Conservation (phyloP, 2,329 filamentous ascomycete genomes). For the Akanthomyces uredinophilus region DNA sequence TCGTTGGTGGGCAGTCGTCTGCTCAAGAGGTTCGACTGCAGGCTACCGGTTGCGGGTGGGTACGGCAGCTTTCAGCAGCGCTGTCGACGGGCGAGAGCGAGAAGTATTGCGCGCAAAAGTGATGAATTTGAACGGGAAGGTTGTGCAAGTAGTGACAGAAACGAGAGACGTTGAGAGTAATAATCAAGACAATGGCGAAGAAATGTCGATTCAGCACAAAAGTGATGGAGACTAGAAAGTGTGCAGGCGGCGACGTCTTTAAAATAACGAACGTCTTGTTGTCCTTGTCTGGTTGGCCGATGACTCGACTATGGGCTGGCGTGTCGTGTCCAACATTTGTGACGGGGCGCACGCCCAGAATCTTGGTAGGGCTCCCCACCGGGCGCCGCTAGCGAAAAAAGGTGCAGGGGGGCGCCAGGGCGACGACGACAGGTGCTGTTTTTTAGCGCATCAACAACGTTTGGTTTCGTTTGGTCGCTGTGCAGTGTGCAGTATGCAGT, state of each 20-base stretch:
- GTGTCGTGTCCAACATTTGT: constrained; percentile 6
- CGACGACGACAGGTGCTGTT: not conserved
- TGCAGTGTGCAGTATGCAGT: no score
- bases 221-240: not conserved
- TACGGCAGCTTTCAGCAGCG: not conserved
- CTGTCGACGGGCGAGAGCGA: not conserved
- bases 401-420: not conserved
- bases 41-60: not conserved
- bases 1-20: no score
- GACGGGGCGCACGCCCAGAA: not conserved
- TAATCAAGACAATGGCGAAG: not conserved
- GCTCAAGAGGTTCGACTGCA: not conserved
- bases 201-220: no score
- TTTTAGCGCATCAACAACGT: not conserved
- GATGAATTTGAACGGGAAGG: not conserved
- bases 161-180: not conserved
- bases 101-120: not conserved
- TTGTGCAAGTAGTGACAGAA: not conserved
- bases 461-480: not conserved
- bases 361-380: not conserved
- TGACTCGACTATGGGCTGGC: constrained; percentile 1
- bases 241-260: not conserved
- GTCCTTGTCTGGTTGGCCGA: constrained; percentile 11
- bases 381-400: not conserved
- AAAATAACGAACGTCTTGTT: not conserved